Evolutionary conservation across 129 eudicot species (phyloP), one percentile per base, ranked within the genome.

Genomic region (Flaveria robusta): DNA sequence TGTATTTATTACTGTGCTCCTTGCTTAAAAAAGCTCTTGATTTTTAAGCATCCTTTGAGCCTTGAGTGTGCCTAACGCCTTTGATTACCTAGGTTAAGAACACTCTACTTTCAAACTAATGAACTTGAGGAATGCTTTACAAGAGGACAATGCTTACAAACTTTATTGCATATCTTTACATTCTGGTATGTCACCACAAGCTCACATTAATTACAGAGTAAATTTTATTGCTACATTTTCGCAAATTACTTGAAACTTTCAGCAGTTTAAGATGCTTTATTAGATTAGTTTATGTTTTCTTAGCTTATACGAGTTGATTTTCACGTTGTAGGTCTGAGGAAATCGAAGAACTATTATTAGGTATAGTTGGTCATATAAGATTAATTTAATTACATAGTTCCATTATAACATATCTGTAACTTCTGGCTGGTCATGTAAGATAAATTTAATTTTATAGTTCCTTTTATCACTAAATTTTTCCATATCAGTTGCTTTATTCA

Each of bases 351-450:
- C 29, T 42, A 19, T 59, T 11, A 20, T 54, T 20, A 55, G 51
- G 15, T 63, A 54, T 54, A 14, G 56, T 24, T 47, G 74, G 24
- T 58, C 42, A 12, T 59, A 14, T 59, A 24, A 24, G 66, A 24
- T 24, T 59, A 24, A 23, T 20, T 59, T 59, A 23, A 23, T 56
- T 56, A 56, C 31, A 56, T 13, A 22, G 31, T 22, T 20, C 34
- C 82, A 89, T 22, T 92, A 87, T 68, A 89, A 82, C 73, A 83
- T 92, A 49, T 92, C 97, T 7, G 60, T 89, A 50, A 84, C 86
- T 81, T 85, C 96, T 70, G 92, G 97, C 85, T 81, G 70, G 79
- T 62, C 60, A 62, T 74, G 59, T 74, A 60, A 42, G 55, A 34
- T 74, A 59, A 60, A 43, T 47, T 14, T 27, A 26, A 26, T 62